phyloP scores from a whole-genome alignment of 2,329 filamentous ascomycete genomes.

The Simplicillium sp. region DNA sequence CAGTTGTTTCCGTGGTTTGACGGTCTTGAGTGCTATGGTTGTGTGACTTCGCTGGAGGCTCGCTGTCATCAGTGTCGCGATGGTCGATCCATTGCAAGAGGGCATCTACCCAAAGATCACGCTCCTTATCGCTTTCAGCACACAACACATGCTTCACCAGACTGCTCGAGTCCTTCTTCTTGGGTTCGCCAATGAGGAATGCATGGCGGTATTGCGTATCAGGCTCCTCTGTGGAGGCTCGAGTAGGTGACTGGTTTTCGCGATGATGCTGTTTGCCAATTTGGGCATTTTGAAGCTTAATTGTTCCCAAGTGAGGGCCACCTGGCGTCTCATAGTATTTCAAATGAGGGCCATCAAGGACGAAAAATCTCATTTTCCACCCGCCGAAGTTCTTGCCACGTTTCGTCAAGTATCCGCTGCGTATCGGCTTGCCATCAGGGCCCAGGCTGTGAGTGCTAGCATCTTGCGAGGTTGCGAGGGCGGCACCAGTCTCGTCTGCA shows the following conservation, averaged over 20 bases:
- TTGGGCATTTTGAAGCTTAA: conserved; percentile 82
- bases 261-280: conserved; percentile 76
- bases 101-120: conserved; percentile 88
- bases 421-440: conserved; percentile 57
- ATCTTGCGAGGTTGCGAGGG: conserved; percentile 14
- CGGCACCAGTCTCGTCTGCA: conserved; percentile 39
- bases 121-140: conserved; percentile 86
- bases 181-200: conserved; percentile 89
- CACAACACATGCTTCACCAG: conserved; percentile 90
- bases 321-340: conserved; percentile 90
- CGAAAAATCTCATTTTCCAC: conserved; percentile 77
- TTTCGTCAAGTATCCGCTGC: conserved; percentile 91
- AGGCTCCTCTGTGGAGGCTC: conserved; percentile 54
- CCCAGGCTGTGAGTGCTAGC: conserved; percentile 31
- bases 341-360: conserved; percentile 52
- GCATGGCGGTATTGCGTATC: conserved; percentile 96
- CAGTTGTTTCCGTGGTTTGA: conserved; percentile 20
- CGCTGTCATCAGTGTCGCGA: conserved; percentile 45
- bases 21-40: conserved; percentile 15
- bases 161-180: conserved; percentile 85
- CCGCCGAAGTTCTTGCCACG: conserved; percentile 97
- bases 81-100: conserved; percentile 83
- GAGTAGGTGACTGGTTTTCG: conserved; percentile 50
- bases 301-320: conserved; percentile 82
- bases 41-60: conserved; percentile 18